A percentile compares a stretch with the other conserved stretches of the same genome.
Conservation (phyloP, 1,139 yeast species). For the Arxiozyma bovina region DNA sequence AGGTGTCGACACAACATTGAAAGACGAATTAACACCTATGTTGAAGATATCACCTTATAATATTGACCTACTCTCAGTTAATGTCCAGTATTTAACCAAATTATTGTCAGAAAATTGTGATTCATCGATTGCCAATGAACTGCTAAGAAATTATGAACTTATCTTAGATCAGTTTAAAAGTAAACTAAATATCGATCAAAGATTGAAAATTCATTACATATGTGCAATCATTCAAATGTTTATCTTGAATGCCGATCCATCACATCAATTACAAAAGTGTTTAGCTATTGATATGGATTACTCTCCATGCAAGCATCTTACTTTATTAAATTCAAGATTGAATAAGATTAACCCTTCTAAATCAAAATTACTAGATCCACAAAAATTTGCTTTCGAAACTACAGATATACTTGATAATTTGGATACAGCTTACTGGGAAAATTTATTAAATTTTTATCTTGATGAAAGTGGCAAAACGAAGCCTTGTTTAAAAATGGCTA, state of each 20-base stretch:
- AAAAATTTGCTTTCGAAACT: conserved; percentile 12
- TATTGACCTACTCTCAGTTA: conserved; percentile 2
- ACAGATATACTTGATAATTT: conserved; percentile 3
- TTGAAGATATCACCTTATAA: conserved; percentile 19
- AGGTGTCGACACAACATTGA: conserved; percentile 3
- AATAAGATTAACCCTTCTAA: conserved; percentile 23
- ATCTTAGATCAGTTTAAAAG: conserved; percentile 21
- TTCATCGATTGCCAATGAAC: conserved; percentile 17
- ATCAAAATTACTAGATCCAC: conserved; percentile 20
- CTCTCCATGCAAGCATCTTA: conserved; percentile 23
- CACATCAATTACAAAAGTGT: conserved; percentile 22
- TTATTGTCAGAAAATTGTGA: conserved; percentile 9
- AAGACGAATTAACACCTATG: conserved; percentile 13
- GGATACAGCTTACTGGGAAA: conserved; percentile 16
- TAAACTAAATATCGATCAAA: conserved; percentile 15
- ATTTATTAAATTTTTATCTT: conserved; percentile 17
- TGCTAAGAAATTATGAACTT: conserved; percentile 17
- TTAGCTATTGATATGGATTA: conserved; percentile 29
- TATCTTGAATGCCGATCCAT: conserved; percentile 22
- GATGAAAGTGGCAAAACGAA: neutral
- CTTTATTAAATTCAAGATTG: conserved; percentile 18
- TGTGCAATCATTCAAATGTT: conserved; percentile 23
- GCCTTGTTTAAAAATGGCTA: conserved; percentile 7
- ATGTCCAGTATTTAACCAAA: conserved; percentile 12
- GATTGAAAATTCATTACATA: conserved; percentile 17